Conservation (phyloP, 768 basidiomycete genomes). For the Boletus rex-veris region DNA sequence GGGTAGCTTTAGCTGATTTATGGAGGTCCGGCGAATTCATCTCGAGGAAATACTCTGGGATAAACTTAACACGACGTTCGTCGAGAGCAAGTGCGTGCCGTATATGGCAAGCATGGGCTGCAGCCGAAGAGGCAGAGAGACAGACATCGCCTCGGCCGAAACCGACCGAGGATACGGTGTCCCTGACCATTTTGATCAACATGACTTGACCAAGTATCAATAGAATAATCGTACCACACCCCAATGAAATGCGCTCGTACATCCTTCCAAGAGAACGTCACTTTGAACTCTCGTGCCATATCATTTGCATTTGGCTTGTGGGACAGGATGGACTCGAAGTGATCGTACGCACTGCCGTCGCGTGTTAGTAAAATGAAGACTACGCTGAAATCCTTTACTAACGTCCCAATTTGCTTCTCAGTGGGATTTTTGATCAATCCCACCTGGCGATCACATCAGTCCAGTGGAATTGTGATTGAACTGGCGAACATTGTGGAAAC, state of each 20-base stretch:
- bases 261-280: conserved; percentile 41
- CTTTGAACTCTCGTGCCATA: conserved; percentile 37
- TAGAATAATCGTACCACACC: conserved; percentile 38
- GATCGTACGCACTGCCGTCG: conserved; percentile 2
- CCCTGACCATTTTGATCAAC: conserved; percentile 37
- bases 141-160: conserved; percentile 32
- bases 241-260: conserved; percentile 50
- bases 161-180: conserved; percentile 68
- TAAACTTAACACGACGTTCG: conserved; percentile 58
- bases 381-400: neutral
- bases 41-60: conserved; percentile 39
- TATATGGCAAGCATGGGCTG: conserved; percentile 54
- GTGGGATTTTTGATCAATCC: conserved; percentile 30
- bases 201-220: neutral
- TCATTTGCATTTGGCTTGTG: conserved; percentile 19
- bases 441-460: conserved; percentile 22
- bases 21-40: conserved; percentile 18
- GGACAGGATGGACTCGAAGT: conserved; percentile 2
- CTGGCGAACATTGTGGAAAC: neutral
- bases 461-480: neutral
- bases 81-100: conserved; percentile 67
- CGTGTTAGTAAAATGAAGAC: neutral
- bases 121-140: conserved; percentile 56
- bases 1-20: neutral
- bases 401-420: conserved; percentile 33